Evolutionary conservation across 345 rosid genomes (phyloP).

Genomic region (Citrus trifoliata): DNA sequence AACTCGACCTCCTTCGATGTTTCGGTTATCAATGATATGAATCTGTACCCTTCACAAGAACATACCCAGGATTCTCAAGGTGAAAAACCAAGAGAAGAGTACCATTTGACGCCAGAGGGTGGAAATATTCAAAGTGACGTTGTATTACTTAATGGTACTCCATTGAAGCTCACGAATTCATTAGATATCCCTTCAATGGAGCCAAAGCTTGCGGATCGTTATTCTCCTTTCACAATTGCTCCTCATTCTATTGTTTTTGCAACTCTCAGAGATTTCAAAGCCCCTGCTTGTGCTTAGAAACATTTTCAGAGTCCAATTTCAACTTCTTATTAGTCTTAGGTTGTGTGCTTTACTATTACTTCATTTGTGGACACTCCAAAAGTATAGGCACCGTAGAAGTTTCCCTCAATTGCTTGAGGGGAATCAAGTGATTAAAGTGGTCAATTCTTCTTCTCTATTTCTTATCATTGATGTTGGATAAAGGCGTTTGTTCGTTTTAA

Average conservation of each 20-base stretch:
- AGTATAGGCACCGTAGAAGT: too few species aligned
- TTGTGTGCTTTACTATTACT: background rate
- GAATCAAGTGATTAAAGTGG: too few species aligned
- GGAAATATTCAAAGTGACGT: conserved; percentile 61
- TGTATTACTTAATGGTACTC: conserved; percentile 46
- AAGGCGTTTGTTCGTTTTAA: background rate
- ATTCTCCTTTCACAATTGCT: conserved; percentile 29
- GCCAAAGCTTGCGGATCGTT: conserved; percentile 37
- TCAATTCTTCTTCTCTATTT: too few species aligned
- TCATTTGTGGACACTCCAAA: too few species aligned
- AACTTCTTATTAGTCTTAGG: background rate
- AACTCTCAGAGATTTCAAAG: conserved; percentile 40
- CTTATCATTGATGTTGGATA: too few species aligned
- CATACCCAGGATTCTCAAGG: background rate
- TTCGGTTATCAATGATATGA: conserved; percentile 28
- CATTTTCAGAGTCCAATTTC: background rate
- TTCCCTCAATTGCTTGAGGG: too few species aligned
- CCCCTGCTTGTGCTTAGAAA: conserved; percentile 50
- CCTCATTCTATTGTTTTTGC: conserved; percentile 42
- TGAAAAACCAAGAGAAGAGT: conserved; percentile 39
- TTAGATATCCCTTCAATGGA: conserved; percentile 43
- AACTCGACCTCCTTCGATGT: conserved; percentile 36
- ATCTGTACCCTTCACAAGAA: conserved; percentile 11
- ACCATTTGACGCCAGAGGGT: conserved; percentile 53
- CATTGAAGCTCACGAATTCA: conserved; percentile 36